Base-by-base conservation (phyloP, 108 stramenopile species). In the Epithemia pelagica region DNA sequence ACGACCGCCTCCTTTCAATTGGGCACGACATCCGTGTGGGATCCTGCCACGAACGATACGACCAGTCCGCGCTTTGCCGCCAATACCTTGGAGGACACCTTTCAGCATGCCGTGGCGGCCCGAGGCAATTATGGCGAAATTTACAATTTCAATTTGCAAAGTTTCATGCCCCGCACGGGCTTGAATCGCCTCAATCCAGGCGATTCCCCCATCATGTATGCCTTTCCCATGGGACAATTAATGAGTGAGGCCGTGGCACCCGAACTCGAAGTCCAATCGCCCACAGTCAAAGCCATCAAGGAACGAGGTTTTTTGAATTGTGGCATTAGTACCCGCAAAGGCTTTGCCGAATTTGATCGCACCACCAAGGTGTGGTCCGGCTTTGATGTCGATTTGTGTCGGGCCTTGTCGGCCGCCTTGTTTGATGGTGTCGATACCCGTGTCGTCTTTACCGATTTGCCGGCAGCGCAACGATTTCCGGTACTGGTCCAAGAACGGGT, bases 141-240 rank as follows among this genome's bases (percentile, higher is more conserved):
- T 21, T 74, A 77, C 52, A 25, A 59, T 0, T 31, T 52, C 28
- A 27, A 71, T 51, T 31, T 72, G 32, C 62, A 70, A 25, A 28
- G 2, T 8, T 20, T 72, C 19, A 18, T 64, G 18, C 66, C 71
- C 31, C 30, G 79, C 52, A 24, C 62, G 0, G 61, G 31, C 3
- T 24, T 79, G 31, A 77, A 81, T 32, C 19, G 46, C 32, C 74
- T 83, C 62, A 87, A 87, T 65, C 29, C 61, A 61, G 85, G 85
- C 30, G 25, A 30, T 56, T 64, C 80, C 27, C 71, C 68, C 1
- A 59, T 83, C 63, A 59, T 83, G 27, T 79, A 74, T 60, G 29
- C 77, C 0, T 70, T 62, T 51, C 85, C 85, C 15, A 79, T 80
- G 68, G 85, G 82, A 2, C 15, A 29, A 23, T 24, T 31, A 19